phyloP scores from a whole-genome alignment of 169 alveolate genomes.

The Theileria orientalis region DNA sequence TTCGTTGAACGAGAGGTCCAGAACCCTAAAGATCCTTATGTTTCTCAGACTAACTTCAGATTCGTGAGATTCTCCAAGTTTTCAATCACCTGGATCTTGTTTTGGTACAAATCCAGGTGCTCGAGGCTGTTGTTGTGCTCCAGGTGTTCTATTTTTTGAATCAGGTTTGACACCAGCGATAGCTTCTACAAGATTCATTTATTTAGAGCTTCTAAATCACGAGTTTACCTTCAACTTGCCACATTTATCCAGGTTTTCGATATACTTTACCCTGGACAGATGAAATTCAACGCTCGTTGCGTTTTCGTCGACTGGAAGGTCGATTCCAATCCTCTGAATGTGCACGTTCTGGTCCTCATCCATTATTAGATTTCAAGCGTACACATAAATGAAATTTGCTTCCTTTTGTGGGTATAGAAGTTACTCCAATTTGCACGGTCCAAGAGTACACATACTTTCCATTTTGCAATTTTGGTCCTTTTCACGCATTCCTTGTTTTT shows the following conservation, averaged over 20 bases:
- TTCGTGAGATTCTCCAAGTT: constrained; percentile 70
- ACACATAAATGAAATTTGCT: too few relatives aligned
- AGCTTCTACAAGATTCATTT: constrained; percentile 51
- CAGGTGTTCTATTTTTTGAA: constrained; percentile 76
- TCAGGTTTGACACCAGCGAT: constrained; percentile 76
- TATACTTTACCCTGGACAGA: constrained; percentile 60
- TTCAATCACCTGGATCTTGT: constrained; percentile 72
- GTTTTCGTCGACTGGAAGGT: constrained; percentile 22
- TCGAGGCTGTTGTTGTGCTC: constrained; percentile 65
- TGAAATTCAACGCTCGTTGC: constrained; percentile 50
- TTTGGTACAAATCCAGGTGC: constrained; percentile 80
- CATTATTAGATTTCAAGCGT: constrained; percentile 61
- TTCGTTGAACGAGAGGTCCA: constrained; percentile 77
- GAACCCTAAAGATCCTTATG: constrained; percentile 41
- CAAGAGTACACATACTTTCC: too few relatives aligned
- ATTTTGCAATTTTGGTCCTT: too few relatives aligned
- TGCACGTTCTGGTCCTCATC: constrained; percentile 26
- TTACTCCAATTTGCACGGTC: too few relatives aligned
- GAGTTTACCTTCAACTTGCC: constrained; percentile 63
- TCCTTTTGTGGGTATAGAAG: neutral
- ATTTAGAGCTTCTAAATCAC: too few relatives aligned
- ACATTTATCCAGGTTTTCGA: constrained; percentile 66
- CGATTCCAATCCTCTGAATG: constrained; percentile 48
- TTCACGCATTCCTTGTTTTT: too few relatives aligned
- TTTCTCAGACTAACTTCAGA: constrained; percentile 61